Evolutionary conservation across 768 basidiomycete species (phyloP), one percentile per base, ranked within the genome.

Genomic region (Rhodosporidiobolus sp.): DNA sequence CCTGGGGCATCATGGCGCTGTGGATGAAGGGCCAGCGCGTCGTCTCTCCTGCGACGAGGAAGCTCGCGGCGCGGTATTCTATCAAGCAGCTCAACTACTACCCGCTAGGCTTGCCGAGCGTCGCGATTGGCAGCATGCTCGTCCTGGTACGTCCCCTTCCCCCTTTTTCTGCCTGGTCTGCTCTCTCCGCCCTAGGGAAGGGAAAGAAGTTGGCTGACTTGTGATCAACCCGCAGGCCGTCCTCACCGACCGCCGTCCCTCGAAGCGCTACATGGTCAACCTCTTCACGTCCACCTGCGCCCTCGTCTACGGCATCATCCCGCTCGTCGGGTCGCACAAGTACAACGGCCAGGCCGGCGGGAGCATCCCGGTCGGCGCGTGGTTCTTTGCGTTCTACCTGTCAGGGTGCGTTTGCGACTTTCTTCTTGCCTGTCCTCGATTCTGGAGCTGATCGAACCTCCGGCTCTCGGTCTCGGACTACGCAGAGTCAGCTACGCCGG

Each of bases 351-450:
- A n/a, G 26, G 16, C 46, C 7, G n/a, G 54, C 89, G 4, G 59
- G n/a, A 2, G 7, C 6, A 19, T 35, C 17, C 32, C 59, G 24
- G 34, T 45, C 17, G 59, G 67, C 17, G 69, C 88, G 26, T 88
- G 88, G 73, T 90, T 87, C 79, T 89, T 90, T 73, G 89, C 88
- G 5, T 91, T 88, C 77, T 90, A 88, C 86, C 69, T 69, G 84
- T 70, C 72, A 22, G 73, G 67, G 62, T 62, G 43, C 19, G 70
- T 88, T 28, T 12, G 30, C 17, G 10, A 8, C 24, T 26, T 60
- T 28, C 35, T 43, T 20, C 35, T 53, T 28, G 8, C 10, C 1
- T 2, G 22, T 26, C 26, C 30, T 1, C 9, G 1, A 11, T 22
- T 7, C 14, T 16, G 30, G 5, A 10, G 63, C 43, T 46, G 53